Evolutionary conservation across 768 basidiomycete genomes (phyloP), one percentile per base, ranked within the genome.

Genomic region (Mycena metata): DNA sequence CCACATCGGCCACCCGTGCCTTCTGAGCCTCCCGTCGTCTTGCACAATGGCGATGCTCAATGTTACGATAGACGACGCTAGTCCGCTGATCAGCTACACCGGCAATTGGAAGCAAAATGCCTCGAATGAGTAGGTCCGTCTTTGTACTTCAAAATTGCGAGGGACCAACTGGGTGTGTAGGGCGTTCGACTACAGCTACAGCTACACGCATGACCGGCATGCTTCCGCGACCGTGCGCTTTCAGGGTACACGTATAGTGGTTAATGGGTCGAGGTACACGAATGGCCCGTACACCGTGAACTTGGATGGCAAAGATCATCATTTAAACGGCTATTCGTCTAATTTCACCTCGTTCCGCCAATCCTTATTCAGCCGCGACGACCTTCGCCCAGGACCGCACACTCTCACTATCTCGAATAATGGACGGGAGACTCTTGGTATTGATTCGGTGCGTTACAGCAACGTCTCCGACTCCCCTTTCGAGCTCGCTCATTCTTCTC

Each of bases 51-150:
- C 59, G 15, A 24, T 21, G 16, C 56, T 64, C 21, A 67, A 64
- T 55, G 41, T 50, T 42, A 64, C 70, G 19, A 65, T 67, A 24
- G 57, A 64, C 54, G 60, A 67, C 60, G 19, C 59, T 30, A 67
- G 66, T 43, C 70, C 70, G 17, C 30, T 71, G 49, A 71, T 71
- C 26, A 23, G 36, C 11, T 71, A 67, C 54, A 36, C 36, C 12
- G 63, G 54, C 3, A 39, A 19, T 12, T 71, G 70, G 70, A n/a
- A 30, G 2, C 70, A 67, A 23, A 21, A 39, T n/a, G 8, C 10
- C 54, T 60, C 64, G 43, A 42, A 52, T n/a, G 49, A 71, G 70
- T 71, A 62, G 55, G 70, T 62, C 43, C 47, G 59, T 57, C 42
- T 39, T 2, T 13, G 26, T 15, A 12, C 30, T 26, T n/a, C 24